phyloP scores from a whole-genome alignment of 805 yeast species.

The Kodamaea neixiangensis region DNA sequence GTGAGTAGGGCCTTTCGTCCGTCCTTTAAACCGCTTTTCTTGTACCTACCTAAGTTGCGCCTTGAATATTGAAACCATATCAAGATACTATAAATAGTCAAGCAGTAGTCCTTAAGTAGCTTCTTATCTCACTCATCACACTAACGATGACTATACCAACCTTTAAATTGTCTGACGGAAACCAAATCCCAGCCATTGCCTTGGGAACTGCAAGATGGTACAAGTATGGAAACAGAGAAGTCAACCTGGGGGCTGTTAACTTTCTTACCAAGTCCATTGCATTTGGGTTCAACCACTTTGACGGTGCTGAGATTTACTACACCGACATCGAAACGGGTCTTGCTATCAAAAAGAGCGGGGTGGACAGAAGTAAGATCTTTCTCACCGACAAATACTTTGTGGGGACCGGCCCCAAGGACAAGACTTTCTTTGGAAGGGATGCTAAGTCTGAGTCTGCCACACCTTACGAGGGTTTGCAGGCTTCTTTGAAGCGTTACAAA shows the following conservation, averaged over 20 bases:
- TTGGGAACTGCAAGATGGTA: constrained; percentile 50
- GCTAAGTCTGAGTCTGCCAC: constrained; percentile 13
- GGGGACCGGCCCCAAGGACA: constrained; percentile 17
- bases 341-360: constrained; percentile 45
- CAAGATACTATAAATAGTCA: no score
- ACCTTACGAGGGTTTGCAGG: constrained; percentile 44
- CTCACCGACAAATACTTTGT: constrained; percentile 58
- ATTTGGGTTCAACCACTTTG: constrained; percentile 59
- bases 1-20: no score
- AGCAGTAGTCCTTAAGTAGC: background rate
- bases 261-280: constrained; percentile 49
- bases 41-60: no score
- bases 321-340: constrained; percentile 58
- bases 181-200: constrained; percentile 43
- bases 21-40: no score
- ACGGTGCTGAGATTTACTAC: constrained; percentile 65
- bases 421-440: constrained; percentile 1
- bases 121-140: no score
- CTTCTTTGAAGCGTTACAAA: constrained; percentile 38
- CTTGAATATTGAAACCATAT: no score
- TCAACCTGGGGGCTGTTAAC: constrained; percentile 37
- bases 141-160: background rate
- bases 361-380: constrained; percentile 47
- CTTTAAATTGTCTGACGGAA: constrained; percentile 34
- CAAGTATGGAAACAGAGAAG: constrained; percentile 24